Conservation (phyloP, 345 rosid species). For the Acer yangbiense region DNA sequence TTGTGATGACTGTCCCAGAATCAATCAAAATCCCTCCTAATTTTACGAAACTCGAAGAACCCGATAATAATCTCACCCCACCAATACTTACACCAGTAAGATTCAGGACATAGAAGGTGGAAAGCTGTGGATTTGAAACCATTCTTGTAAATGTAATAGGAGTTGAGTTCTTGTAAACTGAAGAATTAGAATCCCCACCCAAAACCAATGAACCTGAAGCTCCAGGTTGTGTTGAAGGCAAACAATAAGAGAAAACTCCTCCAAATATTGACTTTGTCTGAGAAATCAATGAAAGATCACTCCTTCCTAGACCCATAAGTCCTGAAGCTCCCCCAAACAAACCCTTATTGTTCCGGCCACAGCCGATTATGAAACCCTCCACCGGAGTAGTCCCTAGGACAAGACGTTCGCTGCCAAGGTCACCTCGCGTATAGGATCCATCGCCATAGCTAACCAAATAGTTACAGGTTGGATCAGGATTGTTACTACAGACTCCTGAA, state of each 20-base stretch:
- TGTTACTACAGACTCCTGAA: constrained; percentile 47
- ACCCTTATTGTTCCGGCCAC: constrained; percentile 78
- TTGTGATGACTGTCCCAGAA: constrained; percentile 83
- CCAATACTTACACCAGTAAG: constrained; percentile 71
- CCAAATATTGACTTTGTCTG: constrained; percentile 56
- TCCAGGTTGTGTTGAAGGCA: constrained; percentile 62
- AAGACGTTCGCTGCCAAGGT: constrained; percentile 60
- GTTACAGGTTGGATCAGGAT: constrained; percentile 43
- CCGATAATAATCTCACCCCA: constrained; percentile 44
- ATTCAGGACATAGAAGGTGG: constrained; percentile 77
- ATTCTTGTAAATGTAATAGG: constrained; percentile 65
- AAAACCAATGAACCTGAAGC: constrained; percentile 76
- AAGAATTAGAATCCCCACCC: constrained; percentile 45
- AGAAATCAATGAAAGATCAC: constrained; percentile 63
- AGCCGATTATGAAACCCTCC: constrained; percentile 65
- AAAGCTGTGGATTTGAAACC: constrained; percentile 57
- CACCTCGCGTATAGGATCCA: constrained; percentile 84
- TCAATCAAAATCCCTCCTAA: constrained; percentile 55
- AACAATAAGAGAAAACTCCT: constrained; percentile 86
- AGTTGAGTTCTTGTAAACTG: constrained; percentile 62
- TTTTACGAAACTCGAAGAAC: constrained; percentile 43
- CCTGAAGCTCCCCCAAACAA: constrained; percentile 92
- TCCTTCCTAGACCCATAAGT: constrained; percentile 82
- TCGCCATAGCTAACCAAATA: constrained; percentile 82
- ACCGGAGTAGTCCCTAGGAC: constrained; percentile 42